These are phyloP conservation scores for Termitomyces sp. DNA, from an alignment of 768 basidiomycete species.

Conservation along the genomic window DNA sequence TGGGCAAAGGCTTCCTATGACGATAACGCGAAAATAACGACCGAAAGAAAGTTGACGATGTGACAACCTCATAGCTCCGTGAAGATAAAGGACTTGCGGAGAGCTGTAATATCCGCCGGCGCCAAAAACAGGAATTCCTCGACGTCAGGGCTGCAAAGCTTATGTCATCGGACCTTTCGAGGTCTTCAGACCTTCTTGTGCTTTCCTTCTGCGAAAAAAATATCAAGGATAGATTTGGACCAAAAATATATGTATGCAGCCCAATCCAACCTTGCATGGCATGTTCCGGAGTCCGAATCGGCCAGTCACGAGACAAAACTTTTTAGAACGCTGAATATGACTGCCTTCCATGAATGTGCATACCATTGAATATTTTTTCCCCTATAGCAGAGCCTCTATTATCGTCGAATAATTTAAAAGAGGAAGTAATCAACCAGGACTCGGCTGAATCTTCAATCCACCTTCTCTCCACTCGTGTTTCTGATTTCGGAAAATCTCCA, in stretches of 20 bases:
- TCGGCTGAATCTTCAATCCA: not conserved
- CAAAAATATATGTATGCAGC: not conserved
- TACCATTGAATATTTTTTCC: not conserved
- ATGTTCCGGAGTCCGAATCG: not conserved
- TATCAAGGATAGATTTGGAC: not conserved
- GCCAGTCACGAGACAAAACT: conserved; percentile 1
- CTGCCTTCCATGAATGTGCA: not conserved
- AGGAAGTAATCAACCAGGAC: not conserved
- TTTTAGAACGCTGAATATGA: not conserved
- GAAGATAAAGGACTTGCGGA: not conserved
- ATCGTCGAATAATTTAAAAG: not conserved
- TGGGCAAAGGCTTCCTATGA: not conserved
- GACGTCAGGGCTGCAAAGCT: not conserved
- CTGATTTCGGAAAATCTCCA: not conserved
- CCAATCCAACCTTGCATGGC: not conserved
- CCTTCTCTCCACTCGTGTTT: not conserved
- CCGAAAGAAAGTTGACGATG: not conserved
- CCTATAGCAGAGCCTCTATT: not conserved
- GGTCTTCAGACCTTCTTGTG: not conserved
- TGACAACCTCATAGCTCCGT: not conserved
- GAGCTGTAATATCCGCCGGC: not conserved
- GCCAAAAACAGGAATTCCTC: not conserved
- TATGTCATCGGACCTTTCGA: not conserved
- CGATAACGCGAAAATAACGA: not conserved
- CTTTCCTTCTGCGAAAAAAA: not conserved